Evolutionary conservation across 805 yeast species (phyloP).

Genomic region (Metschnikowia lunata): DNA sequence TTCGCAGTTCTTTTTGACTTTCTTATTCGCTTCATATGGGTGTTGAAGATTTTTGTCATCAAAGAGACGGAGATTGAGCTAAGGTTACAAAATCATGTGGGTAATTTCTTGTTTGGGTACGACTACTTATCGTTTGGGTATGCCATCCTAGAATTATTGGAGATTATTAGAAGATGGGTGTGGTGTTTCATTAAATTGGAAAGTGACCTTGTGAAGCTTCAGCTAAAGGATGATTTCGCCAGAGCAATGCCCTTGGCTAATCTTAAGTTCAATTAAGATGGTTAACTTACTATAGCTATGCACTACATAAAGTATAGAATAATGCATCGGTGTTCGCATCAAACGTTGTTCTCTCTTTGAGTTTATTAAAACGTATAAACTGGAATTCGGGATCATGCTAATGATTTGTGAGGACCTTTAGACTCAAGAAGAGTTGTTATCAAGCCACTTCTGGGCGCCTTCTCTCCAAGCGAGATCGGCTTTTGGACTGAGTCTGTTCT

Average conservation of each 20-base stretch:
- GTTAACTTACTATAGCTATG: no score
- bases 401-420: background rate
- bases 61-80: conserved; percentile 22
- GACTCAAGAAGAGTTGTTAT: conserved; percentile 13
- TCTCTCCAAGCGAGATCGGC: conserved; percentile 47
- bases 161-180: conserved; percentile 76
- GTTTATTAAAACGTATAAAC: conserved; percentile 4
- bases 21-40: conserved; percentile 71
- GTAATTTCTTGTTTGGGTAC: conserved; percentile 31
- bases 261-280: conserved; percentile 4
- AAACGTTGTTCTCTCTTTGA: no score
- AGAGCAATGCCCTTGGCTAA: conserved; percentile 14
- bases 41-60: conserved; percentile 47
- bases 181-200: conserved; percentile 89
- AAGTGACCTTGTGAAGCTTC: conserved; percentile 52
- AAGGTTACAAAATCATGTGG: conserved; percentile 15
- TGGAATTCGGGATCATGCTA: background rate
- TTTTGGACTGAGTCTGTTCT: conserved; percentile 43
- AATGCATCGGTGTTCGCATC: no score
- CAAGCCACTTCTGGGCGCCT: conserved; percentile 43
- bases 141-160: conserved; percentile 66
- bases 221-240: conserved; percentile 14
- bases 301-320: no score
- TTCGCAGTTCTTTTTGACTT: conserved; percentile 59
- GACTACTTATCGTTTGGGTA: conserved; percentile 50